Conservation (phyloP, 352 stramenopile genomes). For the Phytophthora tentaculata region DNA sequence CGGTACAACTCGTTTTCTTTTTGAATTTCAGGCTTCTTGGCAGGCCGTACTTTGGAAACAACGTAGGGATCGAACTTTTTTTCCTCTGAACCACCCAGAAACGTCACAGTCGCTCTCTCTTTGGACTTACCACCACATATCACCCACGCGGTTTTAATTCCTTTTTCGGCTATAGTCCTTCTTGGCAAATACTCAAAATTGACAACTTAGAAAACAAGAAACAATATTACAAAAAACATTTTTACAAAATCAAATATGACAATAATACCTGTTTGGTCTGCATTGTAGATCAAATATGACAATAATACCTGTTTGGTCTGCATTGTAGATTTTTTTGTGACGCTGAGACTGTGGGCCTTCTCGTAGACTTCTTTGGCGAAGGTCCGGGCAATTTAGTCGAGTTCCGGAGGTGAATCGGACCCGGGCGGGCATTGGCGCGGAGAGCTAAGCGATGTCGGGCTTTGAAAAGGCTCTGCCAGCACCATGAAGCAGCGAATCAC, state of each 20-base stretch:
- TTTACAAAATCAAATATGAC: neutral
- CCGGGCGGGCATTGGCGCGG: neutral
- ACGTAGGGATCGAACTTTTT: slow-evolving; percentile 1
- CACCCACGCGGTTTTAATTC: slow-evolving; percentile 6
- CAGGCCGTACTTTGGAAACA: slow-evolving; percentile 3
- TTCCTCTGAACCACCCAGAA: slow-evolving; percentile 6
- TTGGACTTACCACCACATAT: slow-evolving; percentile 2
- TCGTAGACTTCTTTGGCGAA: neutral
- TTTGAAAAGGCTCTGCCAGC: slow-evolving; percentile 2
- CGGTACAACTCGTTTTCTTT: neutral
- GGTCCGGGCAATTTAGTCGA: neutral
- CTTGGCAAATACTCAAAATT: slow-evolving; percentile 7
- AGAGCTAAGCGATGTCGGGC: slow-evolving; percentile 3
- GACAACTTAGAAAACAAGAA: slow-evolving; percentile 3
- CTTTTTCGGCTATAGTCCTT: neutral
- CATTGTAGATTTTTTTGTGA: neutral
- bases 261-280: too few relatives aligned
- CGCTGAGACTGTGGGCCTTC: neutral
- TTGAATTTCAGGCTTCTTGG: neutral
- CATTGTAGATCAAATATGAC: neutral
- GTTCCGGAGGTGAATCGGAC: neutral
- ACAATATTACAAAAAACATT: neutral
- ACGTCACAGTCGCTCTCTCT: slow-evolving; percentile 2
- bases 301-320: too few relatives aligned
- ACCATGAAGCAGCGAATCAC: neutral